Conservation (phyloP, 2,329 filamentous ascomycete genomes). For the Helotiales sp. region DNA sequence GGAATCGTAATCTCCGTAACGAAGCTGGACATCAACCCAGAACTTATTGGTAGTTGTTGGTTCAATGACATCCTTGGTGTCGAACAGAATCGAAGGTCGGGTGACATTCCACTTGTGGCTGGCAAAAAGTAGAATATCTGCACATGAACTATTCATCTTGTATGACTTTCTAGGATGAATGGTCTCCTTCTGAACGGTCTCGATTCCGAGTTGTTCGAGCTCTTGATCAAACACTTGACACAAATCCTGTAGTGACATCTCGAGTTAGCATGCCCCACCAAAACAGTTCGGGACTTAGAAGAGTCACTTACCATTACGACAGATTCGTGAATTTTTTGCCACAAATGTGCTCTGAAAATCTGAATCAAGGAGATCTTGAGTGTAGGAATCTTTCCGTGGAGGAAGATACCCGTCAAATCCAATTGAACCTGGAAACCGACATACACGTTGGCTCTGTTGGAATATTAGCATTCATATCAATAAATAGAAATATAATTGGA, state of each 20-base stretch:
- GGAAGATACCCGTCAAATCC: slow-evolving; percentile 96
- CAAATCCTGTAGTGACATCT: no score
- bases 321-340: slow-evolving; percentile 99
- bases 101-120: slow-evolving; percentile 99
- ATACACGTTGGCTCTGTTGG: slow-evolving; percentile 94
- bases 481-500: not conserved
- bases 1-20: slow-evolving; percentile 97
- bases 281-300: no score
- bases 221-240: slow-evolving; percentile 99
- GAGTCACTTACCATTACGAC: no score
- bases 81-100: slow-evolving; percentile 86
- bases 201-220: slow-evolving; percentile 90
- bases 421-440: slow-evolving; percentile 99
- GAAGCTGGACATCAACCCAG: slow-evolving; percentile 95
- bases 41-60: slow-evolving; percentile 97
- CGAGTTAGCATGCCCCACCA: no score
- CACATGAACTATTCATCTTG: slow-evolving; percentile 99
- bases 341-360: slow-evolving; percentile 98
- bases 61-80: slow-evolving; percentile 95
- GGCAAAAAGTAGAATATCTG: slow-evolving; percentile 94
- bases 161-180: slow-evolving; percentile 99
- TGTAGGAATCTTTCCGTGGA: slow-evolving; percentile 98
- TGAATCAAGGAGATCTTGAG: slow-evolving; percentile 98
- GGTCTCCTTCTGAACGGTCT: slow-evolving; percentile 97
- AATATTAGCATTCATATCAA: slow-evolving; percentile 67